Evolutionary conservation across 768 basidiomycete genomes (phyloP).

Genomic region (Leccinellum luteum): DNA sequence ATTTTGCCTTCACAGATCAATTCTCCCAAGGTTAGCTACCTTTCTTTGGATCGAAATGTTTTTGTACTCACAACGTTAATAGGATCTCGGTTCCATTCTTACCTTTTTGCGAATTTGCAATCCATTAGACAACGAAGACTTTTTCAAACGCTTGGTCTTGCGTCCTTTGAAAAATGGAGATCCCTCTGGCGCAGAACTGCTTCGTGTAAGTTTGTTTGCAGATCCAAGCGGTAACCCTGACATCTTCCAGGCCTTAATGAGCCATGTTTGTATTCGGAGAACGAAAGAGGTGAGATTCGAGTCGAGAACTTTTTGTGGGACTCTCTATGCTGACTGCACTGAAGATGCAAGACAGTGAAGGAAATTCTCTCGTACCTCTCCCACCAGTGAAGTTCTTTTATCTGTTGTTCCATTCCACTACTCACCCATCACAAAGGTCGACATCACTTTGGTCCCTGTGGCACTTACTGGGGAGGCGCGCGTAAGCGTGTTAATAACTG

Average conservation of each 20-base stretch:
- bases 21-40: conserved; percentile 55
- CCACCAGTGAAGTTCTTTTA: conserved; percentile 51
- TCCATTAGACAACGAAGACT: conserved; percentile 80
- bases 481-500: conserved; percentile 37
- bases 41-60: not conserved
- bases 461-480: conserved; percentile 60
- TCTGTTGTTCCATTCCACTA: not conserved
- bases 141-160: conserved; percentile 75
- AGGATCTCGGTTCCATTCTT: conserved; percentile 87
- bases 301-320: not conserved
- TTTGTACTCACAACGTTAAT: not conserved
- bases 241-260: conserved; percentile 63
- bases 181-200: conserved; percentile 62
- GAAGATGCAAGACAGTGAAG: conserved; percentile 82
- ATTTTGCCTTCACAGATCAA: conserved; percentile 54
- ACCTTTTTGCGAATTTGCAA: conserved; percentile 83
- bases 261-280: conserved; percentile 71
- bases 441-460: conserved; percentile 73
- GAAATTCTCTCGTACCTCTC: conserved; percentile 69
- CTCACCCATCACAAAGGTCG: conserved; percentile 48
- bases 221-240: not conserved
- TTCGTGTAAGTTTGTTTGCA: conserved; percentile 48
- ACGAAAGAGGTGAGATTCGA: conserved; percentile 65
- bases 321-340: conserved; percentile 16
- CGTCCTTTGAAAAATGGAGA: conserved; percentile 74